Evolutionary conservation across 2,329 filamentous ascomycete genomes (phyloP).

Genomic region (Endothia cerciana): DNA sequence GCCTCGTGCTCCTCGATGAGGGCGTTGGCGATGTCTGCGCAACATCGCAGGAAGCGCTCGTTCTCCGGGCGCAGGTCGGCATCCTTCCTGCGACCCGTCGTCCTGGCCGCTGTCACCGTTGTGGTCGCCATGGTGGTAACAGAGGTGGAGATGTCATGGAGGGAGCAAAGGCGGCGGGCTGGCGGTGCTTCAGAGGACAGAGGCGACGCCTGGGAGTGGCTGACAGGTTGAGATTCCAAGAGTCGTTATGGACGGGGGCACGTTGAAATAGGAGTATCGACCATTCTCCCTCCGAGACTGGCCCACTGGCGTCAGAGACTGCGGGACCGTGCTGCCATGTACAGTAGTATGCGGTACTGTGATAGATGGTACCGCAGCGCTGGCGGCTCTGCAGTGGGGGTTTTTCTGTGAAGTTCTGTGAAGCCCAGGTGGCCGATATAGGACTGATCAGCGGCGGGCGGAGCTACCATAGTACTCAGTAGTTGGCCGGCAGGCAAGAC

Average conservation of each 20-base stretch:
- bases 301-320: no score
- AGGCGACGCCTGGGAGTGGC: neutral
- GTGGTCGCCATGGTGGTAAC: slow-evolving; percentile 37
- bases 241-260: neutral
- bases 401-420: slow-evolving; percentile 24
- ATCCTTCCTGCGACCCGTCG: slow-evolving; percentile 72
- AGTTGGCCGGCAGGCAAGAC: neutral
- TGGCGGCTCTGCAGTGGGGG: slow-evolving; percentile 14
- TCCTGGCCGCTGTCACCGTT: slow-evolving; percentile 59
- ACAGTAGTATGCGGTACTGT: no score
- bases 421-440: slow-evolving; percentile 8
- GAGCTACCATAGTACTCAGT: neutral
- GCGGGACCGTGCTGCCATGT: no score
- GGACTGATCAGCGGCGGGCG: neutral
- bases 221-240: neutral
- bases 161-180: neutral
- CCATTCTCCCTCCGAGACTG: no score
- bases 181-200: no score
- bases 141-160: neutral
- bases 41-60: slow-evolving; percentile 91
- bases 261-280: neutral
- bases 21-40: slow-evolving; percentile 91
- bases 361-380: neutral
- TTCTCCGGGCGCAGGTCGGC: slow-evolving; percentile 85
- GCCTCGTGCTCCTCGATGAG: slow-evolving; percentile 94